Percentiles rank a stretch among this genome's conserved stretches.
These are phyloP conservation scores for Nitzschia palea DNA, from an alignment of 108 stramenopile genomes.

Conservation along the genomic window DNA sequence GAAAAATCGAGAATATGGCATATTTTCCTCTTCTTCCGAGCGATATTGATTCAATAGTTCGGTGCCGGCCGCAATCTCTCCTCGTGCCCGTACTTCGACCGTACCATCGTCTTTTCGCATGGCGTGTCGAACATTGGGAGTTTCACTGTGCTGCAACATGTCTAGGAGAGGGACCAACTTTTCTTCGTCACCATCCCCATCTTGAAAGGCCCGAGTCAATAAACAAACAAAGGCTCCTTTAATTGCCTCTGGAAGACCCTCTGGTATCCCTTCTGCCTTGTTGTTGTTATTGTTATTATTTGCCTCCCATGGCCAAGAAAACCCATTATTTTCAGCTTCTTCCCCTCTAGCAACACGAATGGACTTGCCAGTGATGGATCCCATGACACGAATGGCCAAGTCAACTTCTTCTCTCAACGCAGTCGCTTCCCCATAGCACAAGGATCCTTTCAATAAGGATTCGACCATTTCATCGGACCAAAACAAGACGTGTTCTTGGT, in stretches of 20 bases:
- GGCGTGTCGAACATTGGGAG: conserved; percentile 58
- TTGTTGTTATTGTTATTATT: neutral
- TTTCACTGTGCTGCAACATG: conserved; percentile 65
- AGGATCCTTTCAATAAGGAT: conserved; percentile 45
- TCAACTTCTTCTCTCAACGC: conserved; percentile 55
- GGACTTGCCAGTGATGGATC: conserved; percentile 38
- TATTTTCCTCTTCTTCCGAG: conserved; percentile 69
- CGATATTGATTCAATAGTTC: conserved; percentile 76
- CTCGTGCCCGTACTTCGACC: conserved; percentile 61
- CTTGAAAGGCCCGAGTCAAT: conserved; percentile 72
- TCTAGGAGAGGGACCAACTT: conserved; percentile 73
- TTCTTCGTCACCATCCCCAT: conserved; percentile 55
- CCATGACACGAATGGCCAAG: conserved; percentile 51
- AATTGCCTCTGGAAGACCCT: conserved; percentile 54
- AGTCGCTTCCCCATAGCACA: conserved; percentile 61
- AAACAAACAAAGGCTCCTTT: conserved; percentile 68
- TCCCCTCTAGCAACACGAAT: conserved; percentile 57
- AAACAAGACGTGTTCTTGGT: conserved; percentile 77
- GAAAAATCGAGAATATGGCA: conserved; percentile 77
- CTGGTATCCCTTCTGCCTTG: neutral
- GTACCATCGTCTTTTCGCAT: conserved; percentile 51
- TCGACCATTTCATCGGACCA: conserved; percentile 68
- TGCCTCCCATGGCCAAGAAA: conserved; percentile 16
- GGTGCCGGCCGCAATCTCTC: conserved; percentile 44
- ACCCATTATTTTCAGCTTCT: conserved; percentile 16